Evolutionary conservation across 2,329 filamentous ascomycete species (phyloP), one percentile per base, ranked within the genome.

Genomic region (Xylaria sp.): DNA sequence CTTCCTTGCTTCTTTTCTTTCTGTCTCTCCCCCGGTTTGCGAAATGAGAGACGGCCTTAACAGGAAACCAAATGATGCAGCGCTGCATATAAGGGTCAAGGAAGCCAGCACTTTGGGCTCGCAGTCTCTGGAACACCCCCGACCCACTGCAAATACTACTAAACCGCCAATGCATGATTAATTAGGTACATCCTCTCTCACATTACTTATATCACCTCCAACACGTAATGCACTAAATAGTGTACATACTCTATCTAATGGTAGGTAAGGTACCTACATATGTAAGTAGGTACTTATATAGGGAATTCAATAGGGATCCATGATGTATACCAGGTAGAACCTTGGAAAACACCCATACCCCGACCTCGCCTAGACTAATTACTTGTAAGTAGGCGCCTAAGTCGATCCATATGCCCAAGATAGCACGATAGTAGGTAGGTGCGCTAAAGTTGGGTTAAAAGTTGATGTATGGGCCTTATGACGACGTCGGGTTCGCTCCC

Each of bases 1-100:
- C 28, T 9, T 31, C 28, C 28, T 31, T 31, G 5, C 28, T 31
- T 31, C 28, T 31, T 31, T 9, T 31, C 28, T 31, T 9, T 31
- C 28, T 31, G 28, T 9, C 28, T 31, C 52, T 37, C 35, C 47
- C 43, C 47, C 43, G 52, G 53, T 46, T 61, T 64, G 57, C 57
- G 49, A 57, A 58, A 53, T 42, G 45, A 54, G 60, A 53, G 12
- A 54, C 47, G 31, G n/a, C 38, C 17, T 40, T 15, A 15, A 52
- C 40, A 21, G 47, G 23, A 58, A 35, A 52, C 47, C 47, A 57
- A 21, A 42, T 33, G 31, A 17, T 42, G 47, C 47, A 35, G n/a
- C 19, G 33, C 23, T 19, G 42, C 53, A 58, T 25, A 53, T 25
- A 53, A 42, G 35, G 23, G 49, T 25, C 37, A 61, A 57, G 40